Base-by-base conservation (phyloP, 225 moss, liverwort and hornwort species). In the Bryoerythrophyllum caledonicum region DNA sequence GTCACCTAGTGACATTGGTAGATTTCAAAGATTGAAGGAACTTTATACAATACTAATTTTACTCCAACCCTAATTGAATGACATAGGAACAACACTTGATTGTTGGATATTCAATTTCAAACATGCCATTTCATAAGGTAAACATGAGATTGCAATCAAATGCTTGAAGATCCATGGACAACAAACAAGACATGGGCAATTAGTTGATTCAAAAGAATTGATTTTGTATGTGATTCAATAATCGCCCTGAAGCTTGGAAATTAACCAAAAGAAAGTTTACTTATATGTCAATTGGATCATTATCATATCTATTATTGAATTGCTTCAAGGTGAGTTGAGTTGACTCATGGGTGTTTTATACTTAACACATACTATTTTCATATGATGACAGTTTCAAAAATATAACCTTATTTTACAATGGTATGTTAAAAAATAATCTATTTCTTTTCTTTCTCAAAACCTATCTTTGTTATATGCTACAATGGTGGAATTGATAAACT, bases 311-410 rank as follows among this genome's bases (percentile, higher is more conserved):
- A n/a, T 0, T 37, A 0, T 24, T 0, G 20, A 2, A 1, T 23
- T 0, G 26, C 7, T 8, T 3, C 13, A 3, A 27, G 1, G 15
- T 61, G 26, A 72, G 1, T 35, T 44, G 21, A 0, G 41, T 30
- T 23, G 1, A 10, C 1, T 2, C 0, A 20, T 38, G 5, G 3
- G 1, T 10, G 0, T 7, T 32, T 32, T 32, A 1, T 32, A 5
- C 32, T 32, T 32, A 2, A 3, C 32, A 32, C 5, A 3, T 32
- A 32, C 32, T 3, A 32, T 32, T 32, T 32, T n/a, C n/a, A n/a
- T n/a, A n/a, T n/a, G n/a, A n/a, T n/a, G n/a, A n/a, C n/a, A n/a
- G n/a, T n/a, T n/a, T n/a, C n/a, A n/a, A n/a, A n/a, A n/a, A n/a
- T n/a, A n/a, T n/a, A n/a, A n/a, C n/a, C n/a, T n/a, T n/a, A n/a